Percentiles rank a stretch among this genome's conserved stretches.
Evolutionary conservation across 139 green algal genomes (phyloP).

Genomic region (Tetratostichococcus sp.): DNA sequence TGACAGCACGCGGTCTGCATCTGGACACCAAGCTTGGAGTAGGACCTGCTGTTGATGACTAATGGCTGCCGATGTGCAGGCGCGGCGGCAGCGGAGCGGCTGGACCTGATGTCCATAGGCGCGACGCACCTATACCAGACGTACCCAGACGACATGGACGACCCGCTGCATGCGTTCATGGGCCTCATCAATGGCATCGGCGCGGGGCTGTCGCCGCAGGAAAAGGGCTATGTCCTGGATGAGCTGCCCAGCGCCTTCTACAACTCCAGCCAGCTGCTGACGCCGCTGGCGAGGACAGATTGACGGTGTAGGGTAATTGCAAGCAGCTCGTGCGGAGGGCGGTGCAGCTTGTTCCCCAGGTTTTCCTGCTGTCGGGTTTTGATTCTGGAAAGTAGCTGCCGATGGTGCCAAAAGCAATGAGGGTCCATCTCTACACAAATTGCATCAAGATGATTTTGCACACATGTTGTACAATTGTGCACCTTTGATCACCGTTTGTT

Average conservation of each 20-base stretch:
- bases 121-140: slow-evolving; percentile 13
- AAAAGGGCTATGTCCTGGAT: slow-evolving; percentile 14
- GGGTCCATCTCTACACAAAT: too few species aligned
- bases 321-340: too few species aligned
- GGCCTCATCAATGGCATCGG: slow-evolving; percentile 11
- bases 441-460: too few species aligned
- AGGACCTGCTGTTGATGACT: too few species aligned
- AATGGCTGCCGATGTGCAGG: too few species aligned
- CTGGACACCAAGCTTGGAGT: too few species aligned
- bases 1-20: too few species aligned
- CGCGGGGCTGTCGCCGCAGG: background rate
- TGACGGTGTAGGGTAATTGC: too few species aligned
- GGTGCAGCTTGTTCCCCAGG: too few species aligned
- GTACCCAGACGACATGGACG: slow-evolving; percentile 3
- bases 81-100: slow-evolving; percentile 23
- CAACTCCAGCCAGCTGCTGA: slow-evolving; percentile 19
- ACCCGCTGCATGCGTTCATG: slow-evolving; percentile 14
- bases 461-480: background rate
- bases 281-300: slow-evolving; percentile 7
- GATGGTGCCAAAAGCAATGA: too few species aligned
- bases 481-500: slow-evolving; percentile 5
- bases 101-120: slow-evolving; percentile 11
- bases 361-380: too few species aligned
- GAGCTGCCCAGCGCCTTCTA: slow-evolving; percentile 14
- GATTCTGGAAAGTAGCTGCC: too few species aligned